Base-by-base conservation (phyloP, 1,284 basidiomycete genomes). In the Puccinia coronata region DNA sequence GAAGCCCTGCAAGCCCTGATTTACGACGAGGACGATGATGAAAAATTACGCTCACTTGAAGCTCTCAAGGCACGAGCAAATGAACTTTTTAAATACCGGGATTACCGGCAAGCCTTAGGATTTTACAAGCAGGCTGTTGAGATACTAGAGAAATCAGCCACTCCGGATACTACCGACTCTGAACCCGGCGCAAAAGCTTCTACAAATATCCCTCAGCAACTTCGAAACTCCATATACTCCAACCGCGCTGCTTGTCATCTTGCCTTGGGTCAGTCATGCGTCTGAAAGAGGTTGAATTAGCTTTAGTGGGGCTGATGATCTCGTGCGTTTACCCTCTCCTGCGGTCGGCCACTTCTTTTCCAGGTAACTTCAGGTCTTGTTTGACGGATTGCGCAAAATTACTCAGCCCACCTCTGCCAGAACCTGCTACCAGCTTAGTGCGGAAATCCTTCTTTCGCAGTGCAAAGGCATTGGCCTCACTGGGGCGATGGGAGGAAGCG, bases 191-290 rank as follows among this genome's bases (percentile, higher is more conserved):
- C 43, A 36, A 34, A 14, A 18, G 31, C 36, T 14, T 6, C n/a
- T 34, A 34, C 36, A n/a, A 31, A 39, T 0, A n/a, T 71, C n/a
- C 69, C 67, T 47, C 39, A 71, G 47, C 18, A 57, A n/a, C 34
- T 49, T 2, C 23, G 28, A 25, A 59, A 49, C 28, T 70, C 69
- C 11, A 43, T 80, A 53, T 51, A 55, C 20, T 71, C 78, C 20
- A 80, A 80, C 43, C 67, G 78, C 25, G 78, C 78, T 36, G 78
- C 78, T n/a, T 80, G 78, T 47, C 78, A 80, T 80, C 78, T 80
- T 72, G 34, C 78, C 36, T 57, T 80, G 23, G 78, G 78, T 72
- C 49, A 25, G 76, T 43, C 55, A 36, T 36, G 28, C 25, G 18
- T 70, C 14, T 12, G n/a, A 28, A 14, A n/a, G 49, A 3, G 49